Base-by-base conservation (phyloP, 495 filamentous ascomycete genomes). In the Neurospora sp. region DNA sequence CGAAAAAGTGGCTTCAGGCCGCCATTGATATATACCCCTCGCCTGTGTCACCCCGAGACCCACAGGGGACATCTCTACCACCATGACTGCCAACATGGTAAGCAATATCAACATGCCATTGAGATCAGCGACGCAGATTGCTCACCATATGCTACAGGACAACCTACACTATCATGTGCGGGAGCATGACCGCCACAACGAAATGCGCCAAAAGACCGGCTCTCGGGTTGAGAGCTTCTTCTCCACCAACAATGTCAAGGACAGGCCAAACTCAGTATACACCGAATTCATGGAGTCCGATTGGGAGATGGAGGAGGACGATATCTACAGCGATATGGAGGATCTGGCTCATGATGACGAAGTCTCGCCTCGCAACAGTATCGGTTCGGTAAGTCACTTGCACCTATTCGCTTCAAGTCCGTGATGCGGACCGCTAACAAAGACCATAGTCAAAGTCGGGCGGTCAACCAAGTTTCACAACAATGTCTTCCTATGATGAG, bases 211-310 rank as follows among this genome's bases (percentile, higher is more conserved):
- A 71, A 87, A 83, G 79, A 76, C 76, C 22, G 75, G 79, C 71
- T 73, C 81, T 27, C 78, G 80, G 70, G 53, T 35, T 5, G 83
- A 86, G 77, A 77, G 82, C 44, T 86, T 86, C 74, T 87, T 87
- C 77, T 53, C 78, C 27, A 72, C 53, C 2, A 39, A 69, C 74
- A 85, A 82, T 77, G 73, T 75, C 9, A 79, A 81, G 75, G 82
- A 83, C 68, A 80, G 88, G 71, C 89, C 90, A 68, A 76, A 84
- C 44, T 94, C 92, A 41, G 83, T 89, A 31, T 86, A 89, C 37
- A 94, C 90, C 20, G 90, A 93, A 71, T 89, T 92, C 73, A 88
- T 89, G 77, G 92, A 94, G 77, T 91, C 91, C 41, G 93, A 96
- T 69, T 90, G 88, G 53, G 91, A 81, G 70, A 78, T 79, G 27